A percentile compares a stretch with the other conserved stretches of the same genome.
These are phyloP conservation scores for Aspergillus phoenicis DNA, from an alignment of 2,329 filamentous ascomycete species.

Conservation along the genomic window DNA sequence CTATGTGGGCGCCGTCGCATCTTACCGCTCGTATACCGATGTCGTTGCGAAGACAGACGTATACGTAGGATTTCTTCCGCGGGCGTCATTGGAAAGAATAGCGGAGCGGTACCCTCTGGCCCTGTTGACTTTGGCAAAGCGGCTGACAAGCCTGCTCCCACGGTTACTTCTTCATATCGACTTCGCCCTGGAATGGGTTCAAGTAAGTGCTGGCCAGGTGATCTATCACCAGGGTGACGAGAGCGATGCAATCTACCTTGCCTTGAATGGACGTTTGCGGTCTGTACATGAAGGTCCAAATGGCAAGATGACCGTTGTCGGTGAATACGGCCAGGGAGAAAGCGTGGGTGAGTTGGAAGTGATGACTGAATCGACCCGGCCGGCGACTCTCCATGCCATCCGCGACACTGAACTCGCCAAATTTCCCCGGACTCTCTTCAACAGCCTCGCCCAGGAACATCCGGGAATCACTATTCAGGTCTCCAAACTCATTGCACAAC, in stretches of 20 bases:
- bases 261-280: constrained; percentile 87
- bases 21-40: constrained; percentile 93
- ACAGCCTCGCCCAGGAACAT: constrained; percentile 94
- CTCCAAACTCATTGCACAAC: constrained; percentile 94
- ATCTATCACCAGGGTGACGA: constrained; percentile 93
- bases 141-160: constrained; percentile 84
- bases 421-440: constrained; percentile 93
- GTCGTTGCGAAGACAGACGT: constrained; percentile 98
- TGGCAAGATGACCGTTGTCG: constrained; percentile 80
- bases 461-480: constrained; percentile 99
- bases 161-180: constrained; percentile 93
- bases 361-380: constrained; percentile 87
- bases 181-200: constrained; percentile 97
- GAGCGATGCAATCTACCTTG: constrained; percentile 97
- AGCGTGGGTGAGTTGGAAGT: constrained; percentile 97
- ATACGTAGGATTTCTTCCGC: constrained; percentile 91
- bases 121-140: constrained; percentile 91
- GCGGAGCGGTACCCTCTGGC: constrained; percentile 92
- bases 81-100: constrained; percentile 82
- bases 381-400: constrained; percentile 91
- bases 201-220: constrained; percentile 91
- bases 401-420: constrained; percentile 95
- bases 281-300: constrained; percentile 80
- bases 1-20: constrained; percentile 91
- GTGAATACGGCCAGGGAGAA: constrained; percentile 94